Percentiles rank a stretch among this genome's conserved stretches.
Conservation (phyloP, 2,329 filamentous ascomycete genomes). For the Scedosporium dehoogii region DNA sequence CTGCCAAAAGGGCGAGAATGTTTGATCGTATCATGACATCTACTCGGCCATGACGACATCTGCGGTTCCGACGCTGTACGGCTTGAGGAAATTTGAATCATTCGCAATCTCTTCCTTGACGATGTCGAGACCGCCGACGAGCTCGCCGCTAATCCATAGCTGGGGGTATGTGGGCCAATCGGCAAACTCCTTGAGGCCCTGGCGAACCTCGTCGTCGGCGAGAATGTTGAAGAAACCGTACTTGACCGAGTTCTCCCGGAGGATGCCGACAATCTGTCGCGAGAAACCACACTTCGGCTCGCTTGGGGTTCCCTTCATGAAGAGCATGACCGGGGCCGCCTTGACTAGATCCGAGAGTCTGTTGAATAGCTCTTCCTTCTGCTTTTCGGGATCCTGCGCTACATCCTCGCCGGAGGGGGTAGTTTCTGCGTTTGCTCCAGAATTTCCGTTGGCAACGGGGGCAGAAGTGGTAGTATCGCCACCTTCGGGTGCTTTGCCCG, state of each 20-base stretch:
- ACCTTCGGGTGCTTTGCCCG: constrained; percentile 52
- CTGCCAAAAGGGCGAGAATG: too few relatives aligned
- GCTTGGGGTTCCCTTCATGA: constrained; percentile 72
- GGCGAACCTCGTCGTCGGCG: constrained; percentile 91
- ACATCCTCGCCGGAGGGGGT: neutral
- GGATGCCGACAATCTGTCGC: constrained; percentile 72
- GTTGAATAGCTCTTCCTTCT: constrained; percentile 77
- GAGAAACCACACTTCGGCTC: constrained; percentile 89
- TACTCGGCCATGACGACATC: constrained; percentile 18
- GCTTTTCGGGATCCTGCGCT: constrained; percentile 40
- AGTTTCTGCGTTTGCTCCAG: neutral
- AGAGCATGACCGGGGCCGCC: constrained; percentile 94
- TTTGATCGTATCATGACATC: neutral
- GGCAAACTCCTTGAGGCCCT: constrained; percentile 93
- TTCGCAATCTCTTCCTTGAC: constrained; percentile 90
- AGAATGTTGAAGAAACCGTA: constrained; percentile 99
- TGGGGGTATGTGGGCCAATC: constrained; percentile 98
- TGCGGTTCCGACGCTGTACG: constrained; percentile 50
- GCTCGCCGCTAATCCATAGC: constrained; percentile 80
- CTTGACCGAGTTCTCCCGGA: constrained; percentile 83
- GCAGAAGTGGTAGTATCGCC: neutral
- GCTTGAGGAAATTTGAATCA: constrained; percentile 70
- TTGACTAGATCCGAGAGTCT: constrained; percentile 78
- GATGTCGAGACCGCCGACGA: constrained; percentile 92
- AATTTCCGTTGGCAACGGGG: neutral